Base-by-base conservation (phyloP, 1,139 yeast species). In the Geotrichum siamense region DNA sequence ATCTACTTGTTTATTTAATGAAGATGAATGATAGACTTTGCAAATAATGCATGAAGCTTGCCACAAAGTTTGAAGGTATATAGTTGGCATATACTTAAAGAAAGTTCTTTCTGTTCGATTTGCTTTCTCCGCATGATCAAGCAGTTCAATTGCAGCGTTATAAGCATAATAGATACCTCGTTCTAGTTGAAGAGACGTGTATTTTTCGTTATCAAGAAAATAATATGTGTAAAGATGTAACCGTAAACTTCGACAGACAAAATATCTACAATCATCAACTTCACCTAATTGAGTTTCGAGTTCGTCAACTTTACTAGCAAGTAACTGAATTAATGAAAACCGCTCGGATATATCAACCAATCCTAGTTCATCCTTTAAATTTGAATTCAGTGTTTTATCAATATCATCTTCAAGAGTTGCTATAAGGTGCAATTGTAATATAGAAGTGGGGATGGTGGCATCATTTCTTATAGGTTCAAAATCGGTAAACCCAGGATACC, bases 401-500 rank as follows among this genome's bases (percentile, higher is more conserved):
- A 85, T 78, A 58, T 85, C 94, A 57, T 85, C 89, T 60, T 87
- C 96, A 56, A 86, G 79, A 52, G 81, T 78, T 31, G 93, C 86
- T 29, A 89, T 79, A 52, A 79, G 84, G 63, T 83, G 75, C 83
- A 86, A 81, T 53, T 79, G 85, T 45, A 75, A 71, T 37, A 89
- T 70, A 6, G 78, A 67, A 27, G 65, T 62, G 0, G 95, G 87
- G 3, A 82, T 75, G 0, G 89, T 75, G 15, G 84, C 74, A 21
- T 33, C 37, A 3, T 5, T 3, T 6, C 20, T 33, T 5, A 33
- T 12, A 9, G 10, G 26, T 59, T 85, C 94, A 59, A 87, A 85
- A 49, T 80, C 85, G 1, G 84, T 87, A 62, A 87, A 86, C 0
- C 94, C 86, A 0, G 97, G 97, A 58, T 83, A 87, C 16, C 98